Base-by-base conservation (phyloP, 805 yeast genomes). In the Candida tammaniensis region DNA sequence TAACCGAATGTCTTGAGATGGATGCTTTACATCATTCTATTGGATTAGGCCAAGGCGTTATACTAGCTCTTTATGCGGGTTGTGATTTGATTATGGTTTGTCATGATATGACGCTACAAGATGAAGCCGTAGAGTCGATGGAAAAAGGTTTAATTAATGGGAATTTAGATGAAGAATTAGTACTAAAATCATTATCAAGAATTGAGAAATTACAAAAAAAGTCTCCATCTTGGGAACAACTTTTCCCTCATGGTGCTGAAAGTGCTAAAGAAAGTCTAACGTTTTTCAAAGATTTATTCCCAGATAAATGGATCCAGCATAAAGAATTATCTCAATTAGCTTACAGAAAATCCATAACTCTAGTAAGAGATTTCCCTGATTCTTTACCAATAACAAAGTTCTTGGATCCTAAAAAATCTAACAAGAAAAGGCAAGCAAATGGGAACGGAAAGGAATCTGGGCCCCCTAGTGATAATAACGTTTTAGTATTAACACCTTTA, bases 21-120 rank as follows among this genome's bases (percentile, higher is more conserved):
- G 83, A 78, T 38, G 76, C 82, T 1, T 56, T 78, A 16, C 74
- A 75, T 50, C 78, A 75, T 36, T 74, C 76, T n/a, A 71, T 78
- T 32, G 84, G 84, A 4, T 61, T 78, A 23, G 77, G 80, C n/a
- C 84, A 78, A 51, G 84, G 83, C 7, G 80, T 78, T 1, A 70
- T 76, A 6, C 61, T 76, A 47, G 80, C 83, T 2, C 57, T 77
- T n/a, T 67, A 69, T 31, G 84, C 82, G 6, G 80, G 83, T 4
- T 78, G 84, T 54, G 84, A 78, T 50, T 57, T 78, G 40, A 75
- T 78, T 7, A 64, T 78, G 68, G 79, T 78, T 15, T 78, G 84
- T 49, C 79, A 76, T 44, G 76, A 76, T 45, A 57, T 57, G 46
- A 58, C 63, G 12, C 59, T 74, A 21, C 84, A 78, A 50, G 63